Base-by-base conservation (phyloP, 305 asterid species). In the Solanum hybrid region DNA sequence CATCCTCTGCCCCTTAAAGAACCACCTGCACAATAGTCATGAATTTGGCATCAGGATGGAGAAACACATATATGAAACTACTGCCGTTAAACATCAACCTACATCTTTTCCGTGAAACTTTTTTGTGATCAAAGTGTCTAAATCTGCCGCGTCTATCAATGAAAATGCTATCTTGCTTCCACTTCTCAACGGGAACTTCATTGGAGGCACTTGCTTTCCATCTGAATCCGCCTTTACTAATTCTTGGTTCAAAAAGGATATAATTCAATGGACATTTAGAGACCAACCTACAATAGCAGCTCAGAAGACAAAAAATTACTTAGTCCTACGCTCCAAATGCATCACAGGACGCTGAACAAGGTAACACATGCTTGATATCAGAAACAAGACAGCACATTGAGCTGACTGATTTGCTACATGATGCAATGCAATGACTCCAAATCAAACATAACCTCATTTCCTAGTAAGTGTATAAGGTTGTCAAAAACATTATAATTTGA, bases 1-100 rank as follows among this genome's bases (percentile, higher is more conserved):
- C 99, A 96, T 91, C 99, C 99, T 91, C 90, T 96, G n/a, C 99
- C 98, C 92, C 98, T 94, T 89, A 96, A 90, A 27, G 99, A 95
- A 88, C 99, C 99, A 90, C 97, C 99, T 96, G 91, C 8, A 75
- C 36, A 87, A 85, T 81, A 84, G 90, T 14, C 77, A 90, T 86
- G 36, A 86, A 42, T 90, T 40, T 42, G 69, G 86, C 88, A 80
- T 80, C 36, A 36, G 34, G 45, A 37, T 6, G 9, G 8, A 80
- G 85, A 64, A 15, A 71, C 10, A 76, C 78, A 56, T 10, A 45
- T 72, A 38, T 8, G 34, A 36, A 22, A 37, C 38, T 64, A n/a
- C 51, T 27, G 64, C 75, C 78, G 4, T 45, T 64, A 76, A 69
- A 86, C 34, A 72, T n/a, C 82, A 66, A 40, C 38, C 75, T 89